Evolutionary conservation across 169 alveolate species (phyloP).

Genomic region (Plasmodium billcollinsi): DNA sequence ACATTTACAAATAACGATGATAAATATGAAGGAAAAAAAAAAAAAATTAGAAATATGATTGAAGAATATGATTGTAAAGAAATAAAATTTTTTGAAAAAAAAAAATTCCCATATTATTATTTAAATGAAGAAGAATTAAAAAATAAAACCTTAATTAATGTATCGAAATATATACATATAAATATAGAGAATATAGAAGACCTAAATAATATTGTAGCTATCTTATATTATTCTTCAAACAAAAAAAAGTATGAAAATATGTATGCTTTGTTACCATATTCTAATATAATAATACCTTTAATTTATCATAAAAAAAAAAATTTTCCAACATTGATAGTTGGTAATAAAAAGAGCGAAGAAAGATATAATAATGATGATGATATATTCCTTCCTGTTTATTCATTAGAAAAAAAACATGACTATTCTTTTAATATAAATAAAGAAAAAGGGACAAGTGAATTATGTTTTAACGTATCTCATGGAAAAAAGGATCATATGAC

Average conservation of each 20-base stretch:
- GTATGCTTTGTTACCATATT: slow-evolving; percentile 26
- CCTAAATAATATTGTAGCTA: slow-evolving; percentile 7
- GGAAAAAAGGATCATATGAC: not conserved
- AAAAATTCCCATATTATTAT: not conserved
- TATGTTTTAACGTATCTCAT: too few species aligned
- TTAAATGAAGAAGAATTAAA: not conserved
- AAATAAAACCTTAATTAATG: not conserved
- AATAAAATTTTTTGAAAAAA: slow-evolving; percentile 33
- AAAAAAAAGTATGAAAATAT: slow-evolving; percentile 28
- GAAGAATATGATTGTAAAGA: not conserved
- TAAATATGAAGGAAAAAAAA: not conserved
- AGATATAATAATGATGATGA: not conserved
- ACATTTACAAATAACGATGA: too few species aligned
- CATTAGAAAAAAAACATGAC: not conserved
- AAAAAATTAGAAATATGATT: not conserved
- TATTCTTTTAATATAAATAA: not conserved
- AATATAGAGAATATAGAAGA: slow-evolving; percentile 12
- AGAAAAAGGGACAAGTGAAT: not conserved
- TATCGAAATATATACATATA: not conserved
- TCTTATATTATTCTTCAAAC: slow-evolving; percentile 21
- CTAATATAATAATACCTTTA: slow-evolving; percentile 19
- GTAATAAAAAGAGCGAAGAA: not conserved
- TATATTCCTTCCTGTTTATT: slow-evolving; percentile 38
- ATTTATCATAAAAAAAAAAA: slow-evolving; percentile 16
- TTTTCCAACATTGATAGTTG: not conserved